Conservation (phyloP, 306 rosid genomes). For the Casuarina equisetifolia region DNA sequence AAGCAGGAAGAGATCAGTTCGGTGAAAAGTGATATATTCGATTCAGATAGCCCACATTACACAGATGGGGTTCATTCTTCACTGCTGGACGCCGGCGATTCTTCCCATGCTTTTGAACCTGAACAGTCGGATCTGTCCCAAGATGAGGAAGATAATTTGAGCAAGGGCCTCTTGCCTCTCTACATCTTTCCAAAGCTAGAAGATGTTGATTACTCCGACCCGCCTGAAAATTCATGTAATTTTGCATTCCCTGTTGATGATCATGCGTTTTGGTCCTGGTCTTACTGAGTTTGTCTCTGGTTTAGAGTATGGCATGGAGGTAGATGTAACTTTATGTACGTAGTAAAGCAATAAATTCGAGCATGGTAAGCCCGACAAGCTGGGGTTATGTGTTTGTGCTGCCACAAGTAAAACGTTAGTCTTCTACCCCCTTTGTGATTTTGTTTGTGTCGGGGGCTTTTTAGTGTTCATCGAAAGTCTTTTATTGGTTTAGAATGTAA, state of each 20-base stretch:
- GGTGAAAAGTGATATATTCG: constrained; percentile 64
- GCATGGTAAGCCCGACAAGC: constrained; percentile 18
- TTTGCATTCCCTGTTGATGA: constrained; percentile 73
- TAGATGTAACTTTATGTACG: not conserved
- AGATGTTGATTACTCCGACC: constrained; percentile 60
- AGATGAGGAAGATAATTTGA: constrained; percentile 70
- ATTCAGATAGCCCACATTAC: constrained; percentile 71
- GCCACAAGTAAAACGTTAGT: constrained; percentile 11
- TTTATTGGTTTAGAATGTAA: constrained; percentile 17
- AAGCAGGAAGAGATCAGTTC: constrained; percentile 65
- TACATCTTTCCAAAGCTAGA: constrained; percentile 66
- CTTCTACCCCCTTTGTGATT: constrained; percentile 19
- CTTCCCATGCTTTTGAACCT: constrained; percentile 56
- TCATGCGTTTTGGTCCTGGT: constrained; percentile 79
- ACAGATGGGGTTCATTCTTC: constrained; percentile 59
- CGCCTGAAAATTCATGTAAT: constrained; percentile 49
- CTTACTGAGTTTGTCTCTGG: constrained; percentile 36
- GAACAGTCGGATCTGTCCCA: constrained; percentile 78
- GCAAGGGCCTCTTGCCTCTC: constrained; percentile 45
- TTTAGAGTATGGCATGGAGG: constrained; percentile 15
- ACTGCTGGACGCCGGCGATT: constrained; percentile 50
- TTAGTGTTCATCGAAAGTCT: constrained; percentile 3
- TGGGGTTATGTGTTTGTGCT: constrained; percentile 27
- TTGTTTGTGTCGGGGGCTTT: constrained; percentile 11
- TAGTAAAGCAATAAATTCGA: constrained; percentile 23